These are phyloP conservation scores for Falciphora oryzae DNA, from an alignment of 2,329 filamentous ascomycete species.

Conservation along the genomic window DNA sequence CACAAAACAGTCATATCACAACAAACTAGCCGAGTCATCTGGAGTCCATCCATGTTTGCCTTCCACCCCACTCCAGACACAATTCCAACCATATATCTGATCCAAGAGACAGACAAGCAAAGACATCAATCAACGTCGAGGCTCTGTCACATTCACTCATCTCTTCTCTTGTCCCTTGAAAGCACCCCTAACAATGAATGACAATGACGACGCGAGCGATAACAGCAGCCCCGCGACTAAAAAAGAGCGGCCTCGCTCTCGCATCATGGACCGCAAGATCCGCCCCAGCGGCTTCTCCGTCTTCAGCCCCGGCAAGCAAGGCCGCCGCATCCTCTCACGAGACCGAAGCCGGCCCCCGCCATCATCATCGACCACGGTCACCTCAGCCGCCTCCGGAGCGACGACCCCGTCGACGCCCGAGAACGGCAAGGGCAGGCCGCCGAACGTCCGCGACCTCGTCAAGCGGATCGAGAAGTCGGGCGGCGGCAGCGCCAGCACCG, in stretches of 20 bases:
- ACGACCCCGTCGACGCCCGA: constrained; percentile 11
- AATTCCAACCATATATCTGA: too few relatives aligned
- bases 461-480: constrained; percentile 24
- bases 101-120: not conserved
- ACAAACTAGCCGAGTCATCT: not conserved
- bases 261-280: constrained; percentile 19
- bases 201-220: not conserved
- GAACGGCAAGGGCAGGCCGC: constrained; percentile 1
- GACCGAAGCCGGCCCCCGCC: not conserved
- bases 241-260: constrained; percentile 6
- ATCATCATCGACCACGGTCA: not conserved
- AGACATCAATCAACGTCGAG: too few relatives aligned
- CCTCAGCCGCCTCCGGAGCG: not conserved
- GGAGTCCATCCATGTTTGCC: not conserved
- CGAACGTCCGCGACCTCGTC: constrained; percentile 26
- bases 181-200: not conserved
- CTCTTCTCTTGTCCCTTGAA: not conserved
- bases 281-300: constrained; percentile 19
- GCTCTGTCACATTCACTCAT: not conserved
- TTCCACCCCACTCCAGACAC: too few relatives aligned
- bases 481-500: constrained; percentile 6
- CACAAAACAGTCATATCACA: not conserved
- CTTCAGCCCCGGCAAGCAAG: constrained; percentile 20
- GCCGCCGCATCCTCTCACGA: not conserved
- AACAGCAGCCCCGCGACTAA: not conserved